A percentile compares a stretch with the other conserved stretches of the same genome.
Evolutionary conservation across 257 asterid genomes (phyloP).

Genomic region (Solanum pennellii): DNA sequence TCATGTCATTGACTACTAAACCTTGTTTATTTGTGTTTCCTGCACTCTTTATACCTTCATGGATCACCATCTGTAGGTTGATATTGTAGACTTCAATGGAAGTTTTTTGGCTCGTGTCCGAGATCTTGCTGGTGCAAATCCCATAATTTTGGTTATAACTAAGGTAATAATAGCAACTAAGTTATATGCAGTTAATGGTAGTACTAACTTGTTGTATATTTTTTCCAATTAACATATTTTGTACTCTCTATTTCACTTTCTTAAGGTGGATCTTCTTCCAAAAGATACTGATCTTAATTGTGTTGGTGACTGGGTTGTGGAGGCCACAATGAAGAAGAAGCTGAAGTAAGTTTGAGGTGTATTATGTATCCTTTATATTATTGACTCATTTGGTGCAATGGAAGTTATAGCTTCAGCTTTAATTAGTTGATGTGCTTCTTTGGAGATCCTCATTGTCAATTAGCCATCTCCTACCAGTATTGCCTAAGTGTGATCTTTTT

Average conservation of each 20-base stretch:
- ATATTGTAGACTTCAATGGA: conserved; percentile 94
- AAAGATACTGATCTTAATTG: conserved; percentile 92
- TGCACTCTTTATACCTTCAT: background rate
- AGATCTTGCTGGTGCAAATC: conserved; percentile 91
- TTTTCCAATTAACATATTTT: background rate
- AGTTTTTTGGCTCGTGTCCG: conserved; percentile 83
- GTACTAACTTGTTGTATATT: background rate
- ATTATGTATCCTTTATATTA: background rate
- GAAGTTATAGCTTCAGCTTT: background rate
- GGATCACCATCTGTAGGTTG: conserved; percentile 48
- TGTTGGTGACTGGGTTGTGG: conserved; percentile 99
- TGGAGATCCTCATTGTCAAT: background rate
- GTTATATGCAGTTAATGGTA: background rate
- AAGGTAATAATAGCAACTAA: conserved; percentile 38
- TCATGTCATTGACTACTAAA: background rate
- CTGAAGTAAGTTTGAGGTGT: conserved; percentile 57
- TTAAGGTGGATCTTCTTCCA: conserved; percentile 95
- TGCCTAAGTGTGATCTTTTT: background rate
- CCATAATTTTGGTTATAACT: conserved; percentile 79
- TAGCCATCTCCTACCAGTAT: background rate
- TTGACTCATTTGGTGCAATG: background rate
- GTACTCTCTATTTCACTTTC: conserved; percentile 2
- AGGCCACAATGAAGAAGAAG: conserved; percentile 92
- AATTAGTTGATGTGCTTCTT: background rate
- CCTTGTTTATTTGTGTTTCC: background rate